Evolutionary conservation across 768 basidiomycete genomes (phyloP).

Genomic region (Leccinum rimulosum): DNA sequence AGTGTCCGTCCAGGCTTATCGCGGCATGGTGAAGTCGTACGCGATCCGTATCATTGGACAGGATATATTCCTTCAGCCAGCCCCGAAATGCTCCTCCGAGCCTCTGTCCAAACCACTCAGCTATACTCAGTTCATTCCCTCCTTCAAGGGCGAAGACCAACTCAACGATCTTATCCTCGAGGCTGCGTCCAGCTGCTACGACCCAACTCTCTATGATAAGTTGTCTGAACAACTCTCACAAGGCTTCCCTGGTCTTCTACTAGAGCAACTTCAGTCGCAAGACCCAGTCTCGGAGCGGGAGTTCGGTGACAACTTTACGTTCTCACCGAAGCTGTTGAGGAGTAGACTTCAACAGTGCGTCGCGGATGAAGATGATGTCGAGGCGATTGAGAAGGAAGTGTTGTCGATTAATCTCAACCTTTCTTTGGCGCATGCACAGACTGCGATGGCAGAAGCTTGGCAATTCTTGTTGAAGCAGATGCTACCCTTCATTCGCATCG

Average conservation of each 20-base stretch:
- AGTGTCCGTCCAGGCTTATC: constrained; percentile 63
- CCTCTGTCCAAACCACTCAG: constrained; percentile 53
- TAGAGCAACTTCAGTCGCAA: constrained; percentile 63
- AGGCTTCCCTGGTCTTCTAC: constrained; percentile 56
- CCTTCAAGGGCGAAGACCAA: constrained; percentile 61
- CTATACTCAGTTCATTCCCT: constrained; percentile 52
- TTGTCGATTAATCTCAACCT: constrained; percentile 84
- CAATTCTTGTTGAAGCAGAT: constrained; percentile 64
- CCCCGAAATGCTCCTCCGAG: constrained; percentile 36
- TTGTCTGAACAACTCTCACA: constrained; percentile 48
- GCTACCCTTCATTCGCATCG: constrained; percentile 61
- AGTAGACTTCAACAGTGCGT: constrained; percentile 50
- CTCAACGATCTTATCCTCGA: constrained; percentile 66
- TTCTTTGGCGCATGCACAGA: constrained; percentile 79
- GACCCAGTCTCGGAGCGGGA: constrained; percentile 66
- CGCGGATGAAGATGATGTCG: constrained; percentile 37
- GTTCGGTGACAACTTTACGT: constrained; percentile 78
- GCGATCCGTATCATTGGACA: constrained; percentile 72
- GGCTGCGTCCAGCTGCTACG: constrained; percentile 68
- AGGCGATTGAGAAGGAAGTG: constrained; percentile 55
- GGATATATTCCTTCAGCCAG: constrained; percentile 65
- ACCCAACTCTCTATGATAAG: constrained; percentile 67
- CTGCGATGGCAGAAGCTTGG: constrained; percentile 75
- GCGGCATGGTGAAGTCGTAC: constrained; percentile 67
- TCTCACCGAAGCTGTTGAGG: constrained; percentile 58